Evolutionary conservation across 306 rosid species (phyloP).

Genomic region (Prunus mume): DNA sequence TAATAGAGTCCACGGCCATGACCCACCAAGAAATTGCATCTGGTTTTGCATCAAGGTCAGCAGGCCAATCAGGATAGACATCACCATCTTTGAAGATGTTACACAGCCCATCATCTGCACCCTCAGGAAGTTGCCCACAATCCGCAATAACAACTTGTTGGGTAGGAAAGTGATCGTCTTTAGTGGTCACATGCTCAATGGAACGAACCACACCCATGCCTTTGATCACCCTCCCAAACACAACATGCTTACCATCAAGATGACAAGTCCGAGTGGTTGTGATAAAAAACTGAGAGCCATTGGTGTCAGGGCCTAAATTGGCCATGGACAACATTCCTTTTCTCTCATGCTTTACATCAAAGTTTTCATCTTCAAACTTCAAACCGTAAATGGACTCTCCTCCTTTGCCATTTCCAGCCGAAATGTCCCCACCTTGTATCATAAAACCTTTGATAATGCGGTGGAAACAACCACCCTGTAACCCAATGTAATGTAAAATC

Average conservation of each 20-base stretch:
- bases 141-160: slow-evolving; percentile 47
- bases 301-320: slow-evolving; percentile 56
- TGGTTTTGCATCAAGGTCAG: slow-evolving; percentile 53
- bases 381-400: slow-evolving; percentile 73
- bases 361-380: slow-evolving; percentile 66
- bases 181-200: slow-evolving; percentile 38
- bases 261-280: slow-evolving; percentile 53
- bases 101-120: slow-evolving; percentile 54
- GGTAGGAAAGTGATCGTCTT: slow-evolving; percentile 42
- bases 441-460: slow-evolving; percentile 73
- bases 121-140: slow-evolving; percentile 64
- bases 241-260: slow-evolving; percentile 78
- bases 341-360: slow-evolving; percentile 73
- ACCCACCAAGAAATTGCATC: slow-evolving; percentile 74
- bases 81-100: slow-evolving; percentile 77
- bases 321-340: slow-evolving; percentile 78
- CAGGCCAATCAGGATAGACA: slow-evolving; percentile 66
- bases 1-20: slow-evolving; percentile 53
- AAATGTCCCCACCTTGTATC: slow-evolving; percentile 81
- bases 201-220: slow-evolving; percentile 81
- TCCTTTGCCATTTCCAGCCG: slow-evolving; percentile 63
- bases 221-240: slow-evolving; percentile 63
- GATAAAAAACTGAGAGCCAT: slow-evolving; percentile 69
- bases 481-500: not conserved
- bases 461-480: slow-evolving; percentile 57